phyloP scores from a whole-genome alignment of 73 alveolate species.

The Paramecium sexaurelia region DNA sequence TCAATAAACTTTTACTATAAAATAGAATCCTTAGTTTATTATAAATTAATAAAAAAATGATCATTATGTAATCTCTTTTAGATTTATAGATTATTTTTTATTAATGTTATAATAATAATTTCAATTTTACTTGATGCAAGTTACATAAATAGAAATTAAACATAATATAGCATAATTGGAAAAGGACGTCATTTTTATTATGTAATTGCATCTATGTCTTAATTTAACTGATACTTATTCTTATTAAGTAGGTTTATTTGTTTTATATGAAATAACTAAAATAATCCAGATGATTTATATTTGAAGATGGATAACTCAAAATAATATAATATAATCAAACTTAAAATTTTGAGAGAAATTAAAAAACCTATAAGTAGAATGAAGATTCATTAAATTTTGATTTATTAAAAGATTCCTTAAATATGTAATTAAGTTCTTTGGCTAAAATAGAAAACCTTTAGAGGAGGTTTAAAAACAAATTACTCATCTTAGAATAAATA shows the following conservation, averaged over 20 bases:
- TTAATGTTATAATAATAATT: not conserved
- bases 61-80: not conserved
- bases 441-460: conserved; percentile 3
- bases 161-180: not conserved
- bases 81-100: not conserved
- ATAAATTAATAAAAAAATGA: not conserved
- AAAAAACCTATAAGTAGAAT: not conserved
- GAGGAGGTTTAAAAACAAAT: not conserved
- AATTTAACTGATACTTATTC: not conserved
- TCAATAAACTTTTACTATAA: too few species aligned
- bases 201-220: not conserved
- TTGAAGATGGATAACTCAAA: conserved; percentile 32
- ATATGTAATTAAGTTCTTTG: not conserved
- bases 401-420: not conserved
- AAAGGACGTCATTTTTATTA: not conserved
- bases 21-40: too few species aligned
- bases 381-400: not conserved
- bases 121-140: not conserved
- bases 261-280: not conserved
- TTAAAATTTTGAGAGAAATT: not conserved
- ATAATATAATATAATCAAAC: not conserved
- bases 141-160: not conserved
- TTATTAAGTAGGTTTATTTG: not conserved
- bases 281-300: not conserved
- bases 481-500: not conserved